These are phyloP conservation scores for Ampelocalamus luodianensis DNA, from an alignment of 176 grass and related monocot genomes.

Conservation along the genomic window DNA sequence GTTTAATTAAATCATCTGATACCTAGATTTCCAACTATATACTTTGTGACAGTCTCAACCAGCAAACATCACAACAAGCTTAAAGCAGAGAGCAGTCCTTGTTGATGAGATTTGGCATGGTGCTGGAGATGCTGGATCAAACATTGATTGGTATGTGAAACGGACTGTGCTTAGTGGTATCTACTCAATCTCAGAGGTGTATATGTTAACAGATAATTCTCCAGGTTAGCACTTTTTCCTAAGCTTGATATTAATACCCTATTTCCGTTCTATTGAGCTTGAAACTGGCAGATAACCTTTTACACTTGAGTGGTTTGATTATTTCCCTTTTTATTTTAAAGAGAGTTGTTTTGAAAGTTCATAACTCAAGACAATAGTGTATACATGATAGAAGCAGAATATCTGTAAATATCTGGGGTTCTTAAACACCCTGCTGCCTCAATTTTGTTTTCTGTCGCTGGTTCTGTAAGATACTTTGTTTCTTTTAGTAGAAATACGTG, in stretches of 20 bases:
- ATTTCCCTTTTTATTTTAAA: not conserved
- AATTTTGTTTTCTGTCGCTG: not conserved
- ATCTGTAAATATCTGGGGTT: not conserved
- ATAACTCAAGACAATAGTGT: not conserved
- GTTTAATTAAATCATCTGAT: slow-evolving; percentile 23
- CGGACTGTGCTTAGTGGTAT: slow-evolving; percentile 88
- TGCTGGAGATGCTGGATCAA: slow-evolving; percentile 77
- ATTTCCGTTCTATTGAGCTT: not conserved
- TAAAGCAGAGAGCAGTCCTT: slow-evolving; percentile 88
- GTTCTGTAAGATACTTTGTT: not conserved
- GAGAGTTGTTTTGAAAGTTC: not conserved
- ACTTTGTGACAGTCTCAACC: slow-evolving; percentile 71
- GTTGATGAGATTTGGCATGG: slow-evolving; percentile 98
- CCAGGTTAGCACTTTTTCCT: slow-evolving; percentile 61
- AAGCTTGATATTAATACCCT: not conserved
- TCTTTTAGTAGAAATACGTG: slow-evolving; percentile 13
- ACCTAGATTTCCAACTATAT: slow-evolving; percentile 7
- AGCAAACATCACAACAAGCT: slow-evolving; percentile 77
- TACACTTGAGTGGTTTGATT: not conserved
- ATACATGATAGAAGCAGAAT: not conserved
- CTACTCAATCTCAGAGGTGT: slow-evolving; percentile 98
- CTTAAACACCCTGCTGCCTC: not conserved
- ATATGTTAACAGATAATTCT: slow-evolving; percentile 94
- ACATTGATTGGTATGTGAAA: slow-evolving; percentile 98
- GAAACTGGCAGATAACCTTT: not conserved